Evolutionary conservation across 345 rosid species (phyloP).

Genomic region (Moricandia arvensis): DNA sequence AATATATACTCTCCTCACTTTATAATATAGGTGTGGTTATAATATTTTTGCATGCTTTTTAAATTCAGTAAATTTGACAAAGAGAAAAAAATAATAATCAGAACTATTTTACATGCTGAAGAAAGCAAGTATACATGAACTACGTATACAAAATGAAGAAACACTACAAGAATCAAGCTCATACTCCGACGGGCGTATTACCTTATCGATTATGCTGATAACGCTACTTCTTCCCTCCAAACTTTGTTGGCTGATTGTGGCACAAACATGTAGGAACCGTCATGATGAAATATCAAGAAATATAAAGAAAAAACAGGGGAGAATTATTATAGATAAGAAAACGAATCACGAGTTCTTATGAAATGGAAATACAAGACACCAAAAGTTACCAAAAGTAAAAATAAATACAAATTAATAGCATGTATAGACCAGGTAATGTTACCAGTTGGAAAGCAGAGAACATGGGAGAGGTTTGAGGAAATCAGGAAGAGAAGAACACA

Average conservation of each 20-base stretch:
- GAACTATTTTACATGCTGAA: background rate
- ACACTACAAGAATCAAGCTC: no score
- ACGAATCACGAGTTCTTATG: background rate
- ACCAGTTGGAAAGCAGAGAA: constrained; percentile 40
- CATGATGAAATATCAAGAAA: background rate
- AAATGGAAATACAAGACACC: background rate
- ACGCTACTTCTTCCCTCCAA: constrained; percentile 45
- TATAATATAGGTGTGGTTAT: background rate
- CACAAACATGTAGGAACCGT: constrained; percentile 3
- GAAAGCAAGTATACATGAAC: background rate
- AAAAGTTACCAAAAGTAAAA: background rate
- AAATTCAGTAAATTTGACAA: background rate
- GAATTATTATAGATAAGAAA: background rate
- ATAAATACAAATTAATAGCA: background rate
- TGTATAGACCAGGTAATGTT: background rate
- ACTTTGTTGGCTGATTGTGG: constrained; percentile 45
- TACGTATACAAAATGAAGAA: no score
- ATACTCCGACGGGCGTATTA: no score
- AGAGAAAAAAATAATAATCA: background rate
- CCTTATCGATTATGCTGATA: constrained; percentile 53
- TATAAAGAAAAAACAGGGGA: background rate
- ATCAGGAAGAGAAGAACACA: constrained; percentile 53
- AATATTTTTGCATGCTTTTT: background rate
- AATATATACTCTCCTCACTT: background rate
- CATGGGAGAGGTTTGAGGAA: constrained; percentile 60